Evolutionary conservation across 768 basidiomycete species (phyloP).

Genomic region (Rhodocollybia butyracea): DNA sequence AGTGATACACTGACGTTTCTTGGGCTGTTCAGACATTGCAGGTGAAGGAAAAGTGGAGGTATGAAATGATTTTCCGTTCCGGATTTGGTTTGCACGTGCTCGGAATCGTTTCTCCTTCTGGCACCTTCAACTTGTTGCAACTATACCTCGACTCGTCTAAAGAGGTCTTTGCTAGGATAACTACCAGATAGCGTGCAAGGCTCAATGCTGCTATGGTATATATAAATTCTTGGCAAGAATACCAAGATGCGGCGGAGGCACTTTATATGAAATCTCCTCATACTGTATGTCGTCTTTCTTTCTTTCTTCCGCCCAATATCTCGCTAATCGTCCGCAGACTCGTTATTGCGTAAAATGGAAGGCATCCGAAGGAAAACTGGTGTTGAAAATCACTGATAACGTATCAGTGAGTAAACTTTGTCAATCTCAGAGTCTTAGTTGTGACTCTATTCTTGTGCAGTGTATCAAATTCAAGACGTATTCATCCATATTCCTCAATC

Average conservation of each 20-base stretch:
- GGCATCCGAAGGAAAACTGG: slow-evolving; percentile 78
- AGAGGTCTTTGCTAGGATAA: neutral
- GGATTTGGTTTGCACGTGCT: too few species aligned
- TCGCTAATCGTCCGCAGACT: slow-evolving; percentile 44
- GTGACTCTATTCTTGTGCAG: slow-evolving; percentile 35
- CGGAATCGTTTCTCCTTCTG: too few species aligned
- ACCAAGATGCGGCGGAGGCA: slow-evolving; percentile 84
- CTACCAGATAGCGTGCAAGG: neutral
- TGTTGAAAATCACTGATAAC: slow-evolving; percentile 93
- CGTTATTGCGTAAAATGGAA: slow-evolving; percentile 94
- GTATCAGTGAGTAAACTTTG: slow-evolving; percentile 57
- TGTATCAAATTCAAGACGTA: slow-evolving; percentile 96
- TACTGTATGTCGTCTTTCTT: slow-evolving; percentile 45
- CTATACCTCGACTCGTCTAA: too few species aligned
- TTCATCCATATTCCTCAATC: slow-evolving; percentile 92
- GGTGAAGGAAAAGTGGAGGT: too few species aligned
- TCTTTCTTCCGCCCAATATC: neutral
- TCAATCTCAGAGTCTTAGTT: neutral
- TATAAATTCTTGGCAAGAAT: slow-evolving; percentile 88
- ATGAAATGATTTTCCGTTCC: too few species aligned
- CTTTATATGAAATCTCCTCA: slow-evolving; percentile 79
- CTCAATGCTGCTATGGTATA: slow-evolving; percentile 60
- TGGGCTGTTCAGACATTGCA: slow-evolving; percentile 17
- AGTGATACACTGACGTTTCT: slow-evolving; percentile 26
- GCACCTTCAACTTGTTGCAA: too few species aligned